phyloP scores from a whole-genome alignment of 352 stramenopile species.

The Globisporangium iwayamae region DNA sequence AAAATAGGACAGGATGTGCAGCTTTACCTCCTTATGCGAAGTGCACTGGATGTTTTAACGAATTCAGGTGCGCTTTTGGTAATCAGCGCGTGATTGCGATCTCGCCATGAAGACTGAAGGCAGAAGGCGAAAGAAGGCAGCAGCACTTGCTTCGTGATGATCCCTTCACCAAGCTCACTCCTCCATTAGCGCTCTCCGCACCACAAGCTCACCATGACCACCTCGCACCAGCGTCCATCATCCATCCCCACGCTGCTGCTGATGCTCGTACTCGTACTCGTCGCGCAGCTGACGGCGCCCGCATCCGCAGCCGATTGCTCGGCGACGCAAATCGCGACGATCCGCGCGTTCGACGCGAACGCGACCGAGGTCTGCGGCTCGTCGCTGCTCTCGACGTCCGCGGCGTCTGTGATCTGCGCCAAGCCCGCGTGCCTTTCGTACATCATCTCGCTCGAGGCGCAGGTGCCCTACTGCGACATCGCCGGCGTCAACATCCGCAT shows the following conservation, averaged over 20 bases:
- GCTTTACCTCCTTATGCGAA: background rate
- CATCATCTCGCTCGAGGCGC: constrained; percentile 9
- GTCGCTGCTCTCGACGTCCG: constrained; percentile 7
- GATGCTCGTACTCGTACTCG: background rate
- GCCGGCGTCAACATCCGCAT: constrained; percentile 11
- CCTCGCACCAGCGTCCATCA: background rate
- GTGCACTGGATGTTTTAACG: background rate
- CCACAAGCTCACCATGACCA: background rate
- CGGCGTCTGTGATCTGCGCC: constrained; percentile 7
- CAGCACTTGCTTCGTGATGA: background rate
- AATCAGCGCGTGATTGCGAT: background rate
- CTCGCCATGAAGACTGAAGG: background rate
- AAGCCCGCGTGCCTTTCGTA: constrained; percentile 13
- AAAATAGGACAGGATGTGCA: too few species aligned
- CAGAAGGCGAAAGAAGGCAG: background rate
- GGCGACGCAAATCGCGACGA: constrained; percentile 5
- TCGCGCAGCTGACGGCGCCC: background rate
- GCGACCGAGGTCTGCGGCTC: constrained; percentile 12
- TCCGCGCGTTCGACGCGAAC: constrained; percentile 14
- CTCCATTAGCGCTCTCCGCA: background rate
- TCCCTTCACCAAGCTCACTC: background rate
- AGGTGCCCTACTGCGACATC: constrained; percentile 20
- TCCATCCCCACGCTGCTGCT: background rate
- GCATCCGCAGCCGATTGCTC: constrained; percentile 6
- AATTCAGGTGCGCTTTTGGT: background rate